Evolutionary conservation across 2,329 filamentous ascomycete species (phyloP).

Genomic region (Coniochaeta sp.): DNA sequence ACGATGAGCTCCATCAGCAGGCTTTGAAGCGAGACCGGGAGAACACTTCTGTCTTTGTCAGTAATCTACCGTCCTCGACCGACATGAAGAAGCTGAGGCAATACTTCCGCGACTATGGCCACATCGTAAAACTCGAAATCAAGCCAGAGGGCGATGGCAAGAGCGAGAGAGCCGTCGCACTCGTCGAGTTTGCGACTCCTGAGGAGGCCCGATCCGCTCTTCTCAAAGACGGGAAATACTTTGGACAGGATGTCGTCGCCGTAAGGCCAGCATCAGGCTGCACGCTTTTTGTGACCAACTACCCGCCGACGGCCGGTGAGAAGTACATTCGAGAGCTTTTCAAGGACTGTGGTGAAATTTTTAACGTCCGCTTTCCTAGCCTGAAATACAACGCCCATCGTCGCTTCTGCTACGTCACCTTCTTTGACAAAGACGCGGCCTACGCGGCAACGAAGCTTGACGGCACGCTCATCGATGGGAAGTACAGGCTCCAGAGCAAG

Average conservation of each 20-base stretch:
- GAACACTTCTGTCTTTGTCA: constrained; percentile 77
- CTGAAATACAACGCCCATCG: constrained; percentile 83
- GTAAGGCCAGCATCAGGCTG: constrained; percentile 70
- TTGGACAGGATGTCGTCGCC: constrained; percentile 65
- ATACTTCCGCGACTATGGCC: constrained; percentile 88
- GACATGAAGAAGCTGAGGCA: constrained; percentile 70
- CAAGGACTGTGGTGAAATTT: constrained; percentile 68
- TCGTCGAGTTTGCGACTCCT: constrained; percentile 76
- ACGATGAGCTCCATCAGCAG: constrained; percentile 25
- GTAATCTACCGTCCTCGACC: constrained; percentile 63
- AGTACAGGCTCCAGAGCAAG: constrained; percentile 65
- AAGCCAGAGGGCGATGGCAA: constrained; percentile 48
- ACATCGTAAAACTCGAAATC: constrained; percentile 69
- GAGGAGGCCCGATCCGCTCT: constrained; percentile 79
- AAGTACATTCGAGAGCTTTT: constrained; percentile 62
- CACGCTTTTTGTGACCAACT: constrained; percentile 88
- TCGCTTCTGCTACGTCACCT: constrained; percentile 95
- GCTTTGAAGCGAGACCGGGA: constrained; percentile 75
- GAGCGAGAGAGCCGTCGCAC: constrained; percentile 50
- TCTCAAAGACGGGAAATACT: constrained; percentile 72
- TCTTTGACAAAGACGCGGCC: constrained; percentile 61
- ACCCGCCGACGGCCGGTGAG: constrained; percentile 70
- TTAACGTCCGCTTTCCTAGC: constrained; percentile 83
- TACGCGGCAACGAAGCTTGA: constrained; percentile 66
- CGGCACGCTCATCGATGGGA: constrained; percentile 59